Percentiles rank a stretch among this genome's conserved stretches.
phyloP scores from a whole-genome alignment of 2,329 filamentous ascomycete genomes.

The Penicillium polonicum region DNA sequence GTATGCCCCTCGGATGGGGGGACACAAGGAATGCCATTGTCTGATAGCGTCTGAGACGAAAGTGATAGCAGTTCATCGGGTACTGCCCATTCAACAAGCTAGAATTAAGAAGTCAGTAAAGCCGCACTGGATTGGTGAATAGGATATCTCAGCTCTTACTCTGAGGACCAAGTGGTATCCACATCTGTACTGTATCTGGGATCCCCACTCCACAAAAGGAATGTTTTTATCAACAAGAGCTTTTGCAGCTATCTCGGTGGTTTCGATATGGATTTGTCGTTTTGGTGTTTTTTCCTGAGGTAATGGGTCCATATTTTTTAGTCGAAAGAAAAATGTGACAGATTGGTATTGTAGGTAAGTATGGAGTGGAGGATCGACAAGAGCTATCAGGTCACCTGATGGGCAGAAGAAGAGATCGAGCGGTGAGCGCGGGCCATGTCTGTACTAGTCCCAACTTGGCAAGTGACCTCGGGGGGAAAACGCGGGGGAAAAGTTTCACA shows the following conservation, averaged over 20 bases:
- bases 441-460: neutral
- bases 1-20: neutral
- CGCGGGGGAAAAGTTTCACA: neutral
- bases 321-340: neutral
- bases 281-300: neutral
- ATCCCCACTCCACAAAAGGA: slow-evolving; percentile 5
- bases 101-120: neutral
- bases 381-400: neutral
- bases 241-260: neutral
- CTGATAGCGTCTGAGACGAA: slow-evolving; percentile 7
- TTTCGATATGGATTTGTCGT: neutral
- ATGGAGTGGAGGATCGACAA: neutral
- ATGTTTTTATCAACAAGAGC: neutral
- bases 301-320: neutral
- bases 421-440: neutral
- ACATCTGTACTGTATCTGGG: slow-evolving; percentile 8
- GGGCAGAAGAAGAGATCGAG: neutral
- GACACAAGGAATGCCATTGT: neutral
- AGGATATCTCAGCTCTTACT: neutral
- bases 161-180: slow-evolving; percentile 7
- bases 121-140: neutral
- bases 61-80: slow-evolving; percentile 8
- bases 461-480: neutral
- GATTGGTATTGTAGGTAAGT: neutral
- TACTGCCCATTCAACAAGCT: slow-evolving; percentile 9